These are phyloP conservation scores for Kodamaea kaohsiungensis DNA, from an alignment of 805 yeast species.

Conservation along the genomic window DNA sequence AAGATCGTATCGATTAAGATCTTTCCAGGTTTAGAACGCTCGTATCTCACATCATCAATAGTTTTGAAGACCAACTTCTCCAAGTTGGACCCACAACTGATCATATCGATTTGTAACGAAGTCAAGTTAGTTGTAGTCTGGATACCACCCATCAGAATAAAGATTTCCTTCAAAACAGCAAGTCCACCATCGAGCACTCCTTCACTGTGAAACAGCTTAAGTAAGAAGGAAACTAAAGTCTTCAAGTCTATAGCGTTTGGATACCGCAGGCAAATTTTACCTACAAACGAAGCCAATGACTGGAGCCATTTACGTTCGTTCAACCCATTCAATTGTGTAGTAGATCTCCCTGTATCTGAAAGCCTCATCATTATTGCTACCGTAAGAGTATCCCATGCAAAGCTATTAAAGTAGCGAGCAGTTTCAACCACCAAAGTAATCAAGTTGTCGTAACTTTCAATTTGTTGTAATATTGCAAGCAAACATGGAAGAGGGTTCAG, in stretches of 20 bases:
- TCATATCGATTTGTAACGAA: constrained; percentile 58
- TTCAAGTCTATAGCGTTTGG: constrained; percentile 54
- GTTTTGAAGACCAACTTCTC: constrained; percentile 54
- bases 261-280: constrained; percentile 62
- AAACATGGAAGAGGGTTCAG: constrained; percentile 81
- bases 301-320: constrained; percentile 84
- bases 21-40: constrained; percentile 46
- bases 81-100: constrained; percentile 65
- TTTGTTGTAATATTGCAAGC: constrained; percentile 68
- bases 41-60: constrained; percentile 59
- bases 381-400: constrained; percentile 85
- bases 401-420: constrained; percentile 69
- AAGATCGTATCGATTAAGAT: constrained; percentile 50
- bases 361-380: constrained; percentile 71
- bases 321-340: constrained; percentile 76
- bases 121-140: constrained; percentile 69
- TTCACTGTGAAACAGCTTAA: constrained; percentile 62
- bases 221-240: constrained; percentile 59
- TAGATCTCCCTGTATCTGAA: constrained; percentile 60
- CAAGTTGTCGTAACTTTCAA: constrained; percentile 90
- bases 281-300: constrained; percentile 76
- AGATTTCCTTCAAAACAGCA: constrained; percentile 64
- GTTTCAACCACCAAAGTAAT: constrained; percentile 76
- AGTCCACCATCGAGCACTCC: constrained; percentile 53
- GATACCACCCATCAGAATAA: constrained; percentile 78